phyloP scores from a whole-genome alignment of 225 moss, liverwort and hornwort genomes.

The Ulota crispa region DNA sequence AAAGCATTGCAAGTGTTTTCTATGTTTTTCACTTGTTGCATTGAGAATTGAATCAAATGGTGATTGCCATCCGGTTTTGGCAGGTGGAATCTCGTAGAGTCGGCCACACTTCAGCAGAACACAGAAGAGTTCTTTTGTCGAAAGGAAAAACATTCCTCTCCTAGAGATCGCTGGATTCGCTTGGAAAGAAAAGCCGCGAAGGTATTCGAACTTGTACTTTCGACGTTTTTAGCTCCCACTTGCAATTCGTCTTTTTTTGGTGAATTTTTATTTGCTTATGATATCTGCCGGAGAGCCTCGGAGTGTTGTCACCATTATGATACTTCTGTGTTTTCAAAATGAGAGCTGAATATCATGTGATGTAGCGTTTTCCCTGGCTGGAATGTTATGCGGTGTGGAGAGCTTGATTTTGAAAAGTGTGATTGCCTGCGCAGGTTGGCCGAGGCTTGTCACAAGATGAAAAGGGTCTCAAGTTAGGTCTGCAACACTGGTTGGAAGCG shows the following conservation, averaged over 20 bases:
- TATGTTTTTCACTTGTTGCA: not conserved
- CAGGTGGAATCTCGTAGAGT: conserved; percentile 57
- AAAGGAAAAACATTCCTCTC: conserved; percentile 27
- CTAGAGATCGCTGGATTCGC: conserved; percentile 73
- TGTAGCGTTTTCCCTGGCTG: not conserved
- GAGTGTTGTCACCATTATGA: not conserved
- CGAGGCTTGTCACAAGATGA: conserved; percentile 81
- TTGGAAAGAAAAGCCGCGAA: conserved; percentile 79
- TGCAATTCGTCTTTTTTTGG: not conserved
- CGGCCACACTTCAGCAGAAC: conserved; percentile 40
- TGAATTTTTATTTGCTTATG: not conserved
- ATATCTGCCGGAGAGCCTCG: not conserved
- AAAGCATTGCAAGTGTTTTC: not conserved
- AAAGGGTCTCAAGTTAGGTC: conserved; percentile 67
- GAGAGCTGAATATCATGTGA: not conserved
- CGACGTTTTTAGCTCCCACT: not conserved
- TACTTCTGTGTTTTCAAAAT: not conserved
- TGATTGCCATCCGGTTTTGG: conserved; percentile 5
- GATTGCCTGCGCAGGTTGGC: conserved; percentile 62
- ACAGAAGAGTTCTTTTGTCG: conserved; percentile 32
- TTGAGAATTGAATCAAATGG: not conserved
- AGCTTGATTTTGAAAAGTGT: conserved; percentile 13
- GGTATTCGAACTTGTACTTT: conserved; percentile 26
- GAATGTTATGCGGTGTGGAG: not conserved
- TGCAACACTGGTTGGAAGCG: conserved; percentile 98